phyloP scores from a whole-genome alignment of 1,284 basidiomycete genomes.

The Puccinia triticina region DNA sequence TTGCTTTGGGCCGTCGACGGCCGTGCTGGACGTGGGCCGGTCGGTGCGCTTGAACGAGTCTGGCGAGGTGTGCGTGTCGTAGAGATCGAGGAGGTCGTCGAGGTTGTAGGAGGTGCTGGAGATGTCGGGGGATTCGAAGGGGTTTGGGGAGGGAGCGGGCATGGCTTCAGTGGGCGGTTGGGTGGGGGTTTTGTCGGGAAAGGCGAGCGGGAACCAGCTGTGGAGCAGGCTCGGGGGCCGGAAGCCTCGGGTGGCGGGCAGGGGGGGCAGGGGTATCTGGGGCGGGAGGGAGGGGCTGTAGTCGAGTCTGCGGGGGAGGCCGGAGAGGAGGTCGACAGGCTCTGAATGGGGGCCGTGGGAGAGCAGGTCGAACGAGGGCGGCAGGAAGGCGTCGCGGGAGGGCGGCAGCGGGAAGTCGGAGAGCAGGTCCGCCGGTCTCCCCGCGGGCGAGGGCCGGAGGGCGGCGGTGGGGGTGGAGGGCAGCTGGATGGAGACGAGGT shows the following conservation, averaged over 20 bases:
- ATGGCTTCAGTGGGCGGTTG: not conserved
- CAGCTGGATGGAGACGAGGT: constrained; percentile 17
- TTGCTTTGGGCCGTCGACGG: no score
- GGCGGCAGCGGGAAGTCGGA: constrained; percentile 24
- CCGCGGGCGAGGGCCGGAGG: not conserved
- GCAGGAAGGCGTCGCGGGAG: not conserved
- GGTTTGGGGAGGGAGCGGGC: not conserved
- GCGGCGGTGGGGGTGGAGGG: not conserved
- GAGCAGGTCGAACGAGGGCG: not conserved
- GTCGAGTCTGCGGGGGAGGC: not conserved
- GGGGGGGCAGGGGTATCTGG: constrained; percentile 38
- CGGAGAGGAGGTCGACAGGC: not conserved
- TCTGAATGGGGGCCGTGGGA: not conserved
- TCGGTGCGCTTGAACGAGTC: not conserved
- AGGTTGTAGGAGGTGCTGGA: not conserved
- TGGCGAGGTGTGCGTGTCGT: not conserved
- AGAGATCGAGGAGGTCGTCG: constrained; percentile 2
- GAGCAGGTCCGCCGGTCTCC: not conserved
- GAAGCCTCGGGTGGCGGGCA: not conserved
- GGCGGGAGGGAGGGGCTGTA: constrained; percentile 17
- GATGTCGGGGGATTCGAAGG: not conserved
- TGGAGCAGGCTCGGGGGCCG: not conserved
- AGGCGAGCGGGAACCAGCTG: not conserved
- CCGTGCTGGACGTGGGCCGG: no score
- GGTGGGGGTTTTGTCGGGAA: not conserved